These are phyloP conservation scores for Hypoxylon sp. DNA, from an alignment of 2,329 filamentous ascomycete species.

Conservation along the genomic window DNA sequence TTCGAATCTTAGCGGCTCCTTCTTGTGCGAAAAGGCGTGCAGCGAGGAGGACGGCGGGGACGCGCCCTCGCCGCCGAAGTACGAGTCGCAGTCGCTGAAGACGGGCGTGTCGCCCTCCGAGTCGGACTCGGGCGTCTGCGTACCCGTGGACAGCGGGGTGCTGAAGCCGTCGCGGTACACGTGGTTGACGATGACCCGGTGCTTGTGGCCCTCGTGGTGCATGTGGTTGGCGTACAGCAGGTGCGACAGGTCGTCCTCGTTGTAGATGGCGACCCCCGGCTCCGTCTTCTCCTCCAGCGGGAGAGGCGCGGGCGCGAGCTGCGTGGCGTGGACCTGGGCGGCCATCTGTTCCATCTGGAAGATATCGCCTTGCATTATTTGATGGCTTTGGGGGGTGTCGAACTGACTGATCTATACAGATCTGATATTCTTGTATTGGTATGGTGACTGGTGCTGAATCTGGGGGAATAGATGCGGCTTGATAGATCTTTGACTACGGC, in stretches of 20 bases:
- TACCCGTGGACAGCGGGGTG: constrained; percentile 21
- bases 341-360: constrained; percentile 40
- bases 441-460: constrained; percentile 5
- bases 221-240: constrained; percentile 40
- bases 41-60: constrained; percentile 25
- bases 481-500: not conserved
- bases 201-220: constrained; percentile 35
- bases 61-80: constrained; percentile 36
- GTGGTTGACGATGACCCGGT: constrained; percentile 39
- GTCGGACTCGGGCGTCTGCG: constrained; percentile 31
- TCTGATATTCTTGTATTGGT: not conserved
- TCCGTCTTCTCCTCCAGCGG: constrained; percentile 4
- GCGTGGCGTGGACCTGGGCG: constrained; percentile 14
- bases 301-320: constrained; percentile 15
- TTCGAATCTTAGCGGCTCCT: constrained; percentile 36
- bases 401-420: not conserved
- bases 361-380: constrained; percentile 44
- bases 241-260: constrained; percentile 45
- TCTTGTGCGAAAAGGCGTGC: constrained; percentile 17
- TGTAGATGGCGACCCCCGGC: constrained; percentile 41
- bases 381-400: constrained; percentile 20
- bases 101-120: constrained; percentile 34
- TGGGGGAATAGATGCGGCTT: constrained; percentile 11
- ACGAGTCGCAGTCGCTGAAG: constrained; percentile 42
- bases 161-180: constrained; percentile 28